A percentile compares a stretch with the other conserved stretches of the same genome.
Evolutionary conservation across 306 rosid species (phyloP).

Genomic region (Macrotyloma uniflorum): DNA sequence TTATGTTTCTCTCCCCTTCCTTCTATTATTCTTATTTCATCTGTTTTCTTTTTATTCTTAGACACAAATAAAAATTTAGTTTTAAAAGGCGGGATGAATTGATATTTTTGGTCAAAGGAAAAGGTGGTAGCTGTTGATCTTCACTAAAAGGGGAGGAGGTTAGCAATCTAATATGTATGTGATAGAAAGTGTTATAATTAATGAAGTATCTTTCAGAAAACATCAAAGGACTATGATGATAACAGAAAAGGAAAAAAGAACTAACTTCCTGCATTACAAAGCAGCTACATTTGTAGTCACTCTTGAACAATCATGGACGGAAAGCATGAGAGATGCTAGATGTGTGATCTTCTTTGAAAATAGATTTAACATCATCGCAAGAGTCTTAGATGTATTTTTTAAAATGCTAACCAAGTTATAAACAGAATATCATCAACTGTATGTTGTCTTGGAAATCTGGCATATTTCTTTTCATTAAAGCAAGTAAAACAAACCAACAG

Average conservation of each 20-base stretch:
- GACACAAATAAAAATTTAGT: background rate
- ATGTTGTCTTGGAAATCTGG: too few relatives aligned
- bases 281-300: background rate
- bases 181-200: background rate
- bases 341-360: too few relatives aligned
- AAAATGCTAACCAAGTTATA: too few relatives aligned
- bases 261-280: background rate
- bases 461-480: too few relatives aligned
- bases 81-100: background rate
- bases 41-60: background rate
- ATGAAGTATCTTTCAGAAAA: background rate
- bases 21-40: slow-evolving; percentile 5
- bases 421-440: too few relatives aligned
- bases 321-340: too few relatives aligned
- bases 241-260: background rate
- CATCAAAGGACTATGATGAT: background rate
- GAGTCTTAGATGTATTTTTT: too few relatives aligned
- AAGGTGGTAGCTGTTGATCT: slow-evolving; percentile 2
- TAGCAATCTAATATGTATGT: background rate
- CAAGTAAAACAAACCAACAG: too few relatives aligned
- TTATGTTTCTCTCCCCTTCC: slow-evolving; percentile 5
- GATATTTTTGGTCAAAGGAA: slow-evolving; percentile 2
- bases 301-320: background rate
- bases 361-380: too few relatives aligned
- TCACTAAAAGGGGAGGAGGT: slow-evolving; percentile 1